Conservation (phyloP, 768 basidiomycete species). For the Phlebiopsis flavidoalba region DNA sequence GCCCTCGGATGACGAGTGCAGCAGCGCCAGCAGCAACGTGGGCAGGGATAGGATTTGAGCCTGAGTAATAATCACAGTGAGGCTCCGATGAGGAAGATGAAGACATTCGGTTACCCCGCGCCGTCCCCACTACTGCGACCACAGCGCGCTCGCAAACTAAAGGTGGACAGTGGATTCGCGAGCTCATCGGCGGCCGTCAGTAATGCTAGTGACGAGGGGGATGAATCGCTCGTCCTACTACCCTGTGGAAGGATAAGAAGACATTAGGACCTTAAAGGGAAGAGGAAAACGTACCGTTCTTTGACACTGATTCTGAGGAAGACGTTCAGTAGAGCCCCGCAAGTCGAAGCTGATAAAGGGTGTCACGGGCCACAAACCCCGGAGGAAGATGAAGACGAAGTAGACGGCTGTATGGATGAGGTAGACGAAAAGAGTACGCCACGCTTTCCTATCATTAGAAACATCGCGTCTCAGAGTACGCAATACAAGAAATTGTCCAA, state of each 20-base stretch:
- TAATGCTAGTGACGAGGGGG: conserved; percentile 9
- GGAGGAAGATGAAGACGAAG: conserved; percentile 33
- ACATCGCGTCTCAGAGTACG: background rate
- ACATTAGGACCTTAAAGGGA: conserved; percentile 12
- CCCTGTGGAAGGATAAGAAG: conserved; percentile 16
- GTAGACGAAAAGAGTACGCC: conserved; percentile 51
- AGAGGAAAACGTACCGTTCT: conserved; percentile 13
- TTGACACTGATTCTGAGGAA: conserved; percentile 28
- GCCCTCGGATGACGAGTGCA: background rate
- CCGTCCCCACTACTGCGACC: conserved; percentile 8
- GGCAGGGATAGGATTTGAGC: conserved; percentile 48
- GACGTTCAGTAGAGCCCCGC: conserved; percentile 28
- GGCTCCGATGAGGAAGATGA: conserved; percentile 14
- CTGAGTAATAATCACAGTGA: conserved; percentile 18
- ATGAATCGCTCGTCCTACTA: conserved; percentile 10
- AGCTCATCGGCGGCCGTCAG: background rate
- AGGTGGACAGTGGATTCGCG: conserved; percentile 15
- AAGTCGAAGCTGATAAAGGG: conserved; percentile 41
- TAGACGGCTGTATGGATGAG: conserved; percentile 29
- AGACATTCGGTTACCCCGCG: conserved; percentile 17
- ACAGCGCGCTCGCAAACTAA: conserved; percentile 10
- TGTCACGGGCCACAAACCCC: conserved; percentile 35
- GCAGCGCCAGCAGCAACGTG: conserved; percentile 37
- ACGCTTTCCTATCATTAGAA: background rate
- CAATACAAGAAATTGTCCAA: conserved; percentile 51